Percentiles rank a stretch among this genome's conserved stretches.
Conservation (phyloP, 2,329 filamentous ascomycete genomes). For the Elsinoe perseae region DNA sequence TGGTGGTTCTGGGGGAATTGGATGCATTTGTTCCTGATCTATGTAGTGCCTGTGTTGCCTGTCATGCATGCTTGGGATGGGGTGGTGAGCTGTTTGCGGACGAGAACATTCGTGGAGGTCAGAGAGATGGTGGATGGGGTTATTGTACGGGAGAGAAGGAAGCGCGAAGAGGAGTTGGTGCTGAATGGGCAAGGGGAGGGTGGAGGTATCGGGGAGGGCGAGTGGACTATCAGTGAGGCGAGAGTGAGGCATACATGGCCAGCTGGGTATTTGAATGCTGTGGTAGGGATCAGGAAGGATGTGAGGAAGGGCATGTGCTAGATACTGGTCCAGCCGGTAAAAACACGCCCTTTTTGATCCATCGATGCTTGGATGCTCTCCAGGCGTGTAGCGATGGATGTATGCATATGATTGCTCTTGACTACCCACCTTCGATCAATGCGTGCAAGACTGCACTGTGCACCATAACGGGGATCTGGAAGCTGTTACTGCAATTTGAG, state of each 20-base stretch:
- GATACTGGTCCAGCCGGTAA: neutral
- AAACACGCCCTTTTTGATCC: too few relatives aligned
- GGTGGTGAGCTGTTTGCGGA: conserved; percentile 57
- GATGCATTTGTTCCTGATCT: conserved; percentile 57
- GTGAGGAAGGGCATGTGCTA: conserved; percentile 6
- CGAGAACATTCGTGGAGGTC: conserved; percentile 59
- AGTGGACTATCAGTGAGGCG: conserved; percentile 38
- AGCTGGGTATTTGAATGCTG: conserved; percentile 40
- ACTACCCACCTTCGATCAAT: too few relatives aligned
- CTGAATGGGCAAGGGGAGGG: conserved; percentile 4
- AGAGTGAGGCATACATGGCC: conserved; percentile 42
- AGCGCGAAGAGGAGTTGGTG: conserved; percentile 37
- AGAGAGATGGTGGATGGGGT: conserved; percentile 46
- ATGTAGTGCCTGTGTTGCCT: conserved; percentile 57
- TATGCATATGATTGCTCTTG: too few relatives aligned
- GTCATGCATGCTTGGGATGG: conserved; percentile 64
- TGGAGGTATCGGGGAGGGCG: conserved; percentile 32
- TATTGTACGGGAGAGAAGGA: conserved; percentile 22
- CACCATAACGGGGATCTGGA: too few relatives aligned
- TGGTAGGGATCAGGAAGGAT: conserved; percentile 9
- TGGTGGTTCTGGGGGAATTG: conserved; percentile 47
- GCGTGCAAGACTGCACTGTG: too few relatives aligned
- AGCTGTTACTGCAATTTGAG: neutral
- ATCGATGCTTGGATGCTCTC: neutral
- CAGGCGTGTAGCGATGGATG: too few relatives aligned